Percentiles rank a stretch among this genome's conserved stretches.
These are phyloP conservation scores for Fusarium dlaminii DNA, from an alignment of 2,329 filamentous ascomycete genomes.

Conservation along the genomic window DNA sequence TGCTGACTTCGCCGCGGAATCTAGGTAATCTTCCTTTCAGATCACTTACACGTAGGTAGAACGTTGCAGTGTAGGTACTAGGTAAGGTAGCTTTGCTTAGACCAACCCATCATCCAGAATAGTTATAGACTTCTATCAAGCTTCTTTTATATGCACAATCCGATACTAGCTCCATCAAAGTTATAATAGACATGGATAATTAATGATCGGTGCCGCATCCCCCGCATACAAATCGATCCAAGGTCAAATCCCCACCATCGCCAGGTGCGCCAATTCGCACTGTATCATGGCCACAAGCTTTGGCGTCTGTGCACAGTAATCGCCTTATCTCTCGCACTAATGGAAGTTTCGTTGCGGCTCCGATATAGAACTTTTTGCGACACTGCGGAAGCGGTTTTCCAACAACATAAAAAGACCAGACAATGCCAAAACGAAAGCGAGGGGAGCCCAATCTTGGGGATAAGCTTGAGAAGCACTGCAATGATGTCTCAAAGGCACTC, in stretches of 20 bases:
- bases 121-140: neutral
- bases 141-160: neutral
- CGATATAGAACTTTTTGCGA: conserved; percentile 33
- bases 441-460: conserved; percentile 57
- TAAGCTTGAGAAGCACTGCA: conserved; percentile 64
- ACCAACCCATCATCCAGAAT: neutral
- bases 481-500: conserved; percentile 71
- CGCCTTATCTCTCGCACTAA: conserved; percentile 55
- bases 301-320: neutral
- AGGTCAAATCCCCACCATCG: conserved; percentile 21
- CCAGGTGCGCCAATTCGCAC: conserved; percentile 18
- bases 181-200: neutral
- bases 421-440: conserved; percentile 69
- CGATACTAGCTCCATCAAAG: neutral
- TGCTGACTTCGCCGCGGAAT: neutral
- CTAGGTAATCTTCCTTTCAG: neutral
- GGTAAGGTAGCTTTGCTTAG: neutral
- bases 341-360: conserved; percentile 55
- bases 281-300: neutral
- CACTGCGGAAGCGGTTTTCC: conserved; percentile 17
- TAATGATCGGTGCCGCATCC: conserved; percentile 20
- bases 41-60: neutral
- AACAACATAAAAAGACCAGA: conserved; percentile 25
- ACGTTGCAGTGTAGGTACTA: neutral
- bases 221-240: neutral